These are phyloP conservation scores for Stachybotrys echinatus DNA, from an alignment of 2,329 filamentous ascomycete species.

Conservation along the genomic window DNA sequence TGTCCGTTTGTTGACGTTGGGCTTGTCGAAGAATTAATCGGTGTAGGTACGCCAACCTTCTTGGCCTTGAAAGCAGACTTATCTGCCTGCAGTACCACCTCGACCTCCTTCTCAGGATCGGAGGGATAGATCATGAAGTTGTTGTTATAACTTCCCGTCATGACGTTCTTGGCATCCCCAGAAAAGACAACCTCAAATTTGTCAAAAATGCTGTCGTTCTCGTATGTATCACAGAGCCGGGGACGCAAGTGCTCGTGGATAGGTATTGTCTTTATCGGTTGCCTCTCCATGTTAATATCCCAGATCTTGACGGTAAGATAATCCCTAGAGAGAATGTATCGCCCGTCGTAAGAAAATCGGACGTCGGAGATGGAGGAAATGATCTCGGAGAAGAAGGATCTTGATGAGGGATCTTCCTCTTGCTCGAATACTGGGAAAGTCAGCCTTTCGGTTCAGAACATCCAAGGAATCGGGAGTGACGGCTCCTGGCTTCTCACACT, in stretches of 20 bases:
- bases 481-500: constrained; percentile 52
- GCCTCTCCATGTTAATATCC: constrained; percentile 99
- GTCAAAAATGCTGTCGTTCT: constrained; percentile 99
- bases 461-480: neutral
- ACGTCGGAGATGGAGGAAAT: constrained; percentile 99
- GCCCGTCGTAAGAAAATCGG: constrained; percentile 91
- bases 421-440: constrained; percentile 81
- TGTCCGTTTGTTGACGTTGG: constrained; percentile 64
- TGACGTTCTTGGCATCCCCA: constrained; percentile 96
- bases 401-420: constrained; percentile 93
- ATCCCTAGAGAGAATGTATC: constrained; percentile 95
- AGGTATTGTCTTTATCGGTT: constrained; percentile 96
- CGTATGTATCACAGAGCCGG: constrained; percentile 93
- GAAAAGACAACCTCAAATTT: constrained; percentile 99
- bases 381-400: constrained; percentile 99
- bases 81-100: constrained; percentile 95
- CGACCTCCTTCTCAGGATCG: constrained; percentile 91
- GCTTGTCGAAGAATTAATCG: constrained; percentile 80
- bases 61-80: constrained; percentile 99
- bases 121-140: constrained; percentile 99
- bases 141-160: constrained; percentile 99
- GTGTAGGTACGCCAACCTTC: constrained; percentile 96
- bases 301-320: constrained; percentile 99
- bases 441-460: constrained; percentile 8
- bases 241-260: constrained; percentile 97